Conservation (phyloP, 2,329 filamentous ascomycete genomes). For the Ophiocordyceps robertsii region DNA sequence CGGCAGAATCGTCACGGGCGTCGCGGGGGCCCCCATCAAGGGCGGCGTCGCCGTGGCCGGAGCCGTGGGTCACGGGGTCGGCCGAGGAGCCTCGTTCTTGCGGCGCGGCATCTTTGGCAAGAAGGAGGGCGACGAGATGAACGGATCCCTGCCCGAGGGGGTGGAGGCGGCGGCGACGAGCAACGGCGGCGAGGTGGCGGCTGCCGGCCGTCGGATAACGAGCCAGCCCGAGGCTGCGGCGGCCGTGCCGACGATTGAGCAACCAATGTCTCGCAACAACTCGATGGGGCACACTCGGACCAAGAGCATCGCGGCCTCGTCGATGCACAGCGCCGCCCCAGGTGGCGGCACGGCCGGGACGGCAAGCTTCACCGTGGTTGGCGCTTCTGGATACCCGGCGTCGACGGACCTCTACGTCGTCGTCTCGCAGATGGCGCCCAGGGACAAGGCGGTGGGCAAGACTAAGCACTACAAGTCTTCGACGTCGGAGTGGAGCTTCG, state of each 20-base stretch:
- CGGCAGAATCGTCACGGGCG: constrained; percentile 72
- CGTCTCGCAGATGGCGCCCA: constrained; percentile 53
- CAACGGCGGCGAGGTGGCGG: constrained; percentile 20
- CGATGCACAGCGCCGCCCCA: constrained; percentile 49
- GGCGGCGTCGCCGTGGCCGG: constrained; percentile 67
- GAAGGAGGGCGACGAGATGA: constrained; percentile 43
- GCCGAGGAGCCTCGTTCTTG: constrained; percentile 83
- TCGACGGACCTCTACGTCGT: constrained; percentile 67
- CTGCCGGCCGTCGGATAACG: constrained; percentile 24
- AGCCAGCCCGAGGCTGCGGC: constrained; percentile 14
- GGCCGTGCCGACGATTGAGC: constrained; percentile 10
- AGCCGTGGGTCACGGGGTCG: constrained; percentile 62
- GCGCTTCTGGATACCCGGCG: constrained; percentile 63
- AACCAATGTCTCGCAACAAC: constrained; percentile 13
- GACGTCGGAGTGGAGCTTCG: constrained; percentile 52
- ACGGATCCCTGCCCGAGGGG: constrained; percentile 29
- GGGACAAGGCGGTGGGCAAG: constrained; percentile 74
- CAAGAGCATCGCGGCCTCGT: constrained; percentile 50
- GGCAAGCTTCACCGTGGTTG: constrained; percentile 68
- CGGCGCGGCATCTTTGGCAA: constrained; percentile 71
- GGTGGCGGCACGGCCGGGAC: constrained; percentile 53
- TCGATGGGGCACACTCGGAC: constrained; percentile 32
- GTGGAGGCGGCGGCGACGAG: constrained; percentile 21
- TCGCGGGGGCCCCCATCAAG: constrained; percentile 84
- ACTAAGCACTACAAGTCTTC: constrained; percentile 77